These are phyloP conservation scores for Chytriomyces hyalinus DNA, from an alignment of 192 early-diverging fungal genomes.

Conservation along the genomic window DNA sequence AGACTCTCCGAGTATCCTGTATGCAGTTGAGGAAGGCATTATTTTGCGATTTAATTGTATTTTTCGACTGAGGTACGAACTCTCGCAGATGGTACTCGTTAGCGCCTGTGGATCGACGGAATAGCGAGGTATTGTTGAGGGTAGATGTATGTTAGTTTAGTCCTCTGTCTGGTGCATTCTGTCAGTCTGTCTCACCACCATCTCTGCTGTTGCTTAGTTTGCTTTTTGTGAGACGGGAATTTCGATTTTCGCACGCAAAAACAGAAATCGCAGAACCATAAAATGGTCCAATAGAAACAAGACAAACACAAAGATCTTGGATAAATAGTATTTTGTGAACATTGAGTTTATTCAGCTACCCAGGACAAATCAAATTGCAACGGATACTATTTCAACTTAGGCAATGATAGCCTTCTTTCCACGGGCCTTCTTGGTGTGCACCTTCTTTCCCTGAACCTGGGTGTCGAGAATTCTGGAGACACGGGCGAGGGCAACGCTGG, in stretches of 20 bases:
- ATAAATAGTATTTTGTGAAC: too few relatives aligned
- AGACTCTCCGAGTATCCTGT: background rate
- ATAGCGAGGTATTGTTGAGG: background rate
- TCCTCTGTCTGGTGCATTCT: background rate
- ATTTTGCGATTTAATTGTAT: background rate
- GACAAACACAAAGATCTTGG: too few relatives aligned
- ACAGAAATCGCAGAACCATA: background rate
- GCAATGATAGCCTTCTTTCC: slow-evolving; percentile 59
- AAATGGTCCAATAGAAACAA: too few relatives aligned
- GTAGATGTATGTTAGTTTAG: background rate
- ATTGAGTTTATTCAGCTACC: too few relatives aligned
- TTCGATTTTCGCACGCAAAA: background rate
- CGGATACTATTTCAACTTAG: too few relatives aligned
- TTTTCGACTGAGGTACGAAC: background rate
- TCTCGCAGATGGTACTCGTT: background rate
- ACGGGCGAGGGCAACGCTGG: slow-evolving; percentile 74
- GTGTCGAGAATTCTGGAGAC: slow-evolving; percentile 66
- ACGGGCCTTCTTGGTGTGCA: slow-evolving; percentile 52
- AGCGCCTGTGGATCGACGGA: background rate
- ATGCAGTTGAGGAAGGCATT: background rate
- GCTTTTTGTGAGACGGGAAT: background rate
- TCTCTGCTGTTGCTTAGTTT: background rate
- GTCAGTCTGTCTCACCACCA: background rate
- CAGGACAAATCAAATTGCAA: too few relatives aligned
- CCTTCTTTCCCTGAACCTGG: slow-evolving; percentile 65